Evolutionary conservation across 2,329 filamentous ascomycete genomes (phyloP), one percentile per base, ranked within the genome.

Genomic region (Fusarium tupiense): DNA sequence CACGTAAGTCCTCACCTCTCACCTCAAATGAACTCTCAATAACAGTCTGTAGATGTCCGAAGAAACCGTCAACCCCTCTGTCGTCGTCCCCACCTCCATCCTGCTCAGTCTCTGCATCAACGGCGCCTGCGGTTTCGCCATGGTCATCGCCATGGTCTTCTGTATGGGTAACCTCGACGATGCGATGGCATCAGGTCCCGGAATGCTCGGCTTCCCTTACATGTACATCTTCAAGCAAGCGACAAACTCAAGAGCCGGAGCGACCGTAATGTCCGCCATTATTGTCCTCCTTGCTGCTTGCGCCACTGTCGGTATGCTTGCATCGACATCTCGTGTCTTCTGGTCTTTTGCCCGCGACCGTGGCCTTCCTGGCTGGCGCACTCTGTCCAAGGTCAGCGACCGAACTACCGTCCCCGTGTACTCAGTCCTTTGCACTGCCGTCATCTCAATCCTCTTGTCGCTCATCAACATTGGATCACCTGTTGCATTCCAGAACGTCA

Each of bases 221-320:
- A 90, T 92, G 75, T 84, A 89, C 57, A 85, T 91, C 29, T 90
- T 90, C 66, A 84, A 84, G 69, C 84, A 88, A 41, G 85, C 85
- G 4, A 87, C 88, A 5, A 80, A 84, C 4, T 87, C 85, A 24
- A 78, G 83, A 6, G 84, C 83, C 4, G 88, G 85, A 1, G 85
- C 88, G 0, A 85, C 85, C 4, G 84, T 86, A 26, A 88, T 90
- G 85, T 83, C 84, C 0, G 78, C 83, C 9, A 83, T 90, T 24
- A 79, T 89, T 7, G 82, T 88, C 8, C 78, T 88, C 24, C 85
- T 88, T 37, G 80, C 86, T 10, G 84, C 85, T 3, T 86, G 84
- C 24, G 85, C 85, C 41, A 87, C 85, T 20, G 86, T 89, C 26
- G 86, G 86, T 3, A 87, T 88, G 67, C 85, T 91, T 1, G 88